These are phyloP conservation scores for Tetratostichococcus sp. DNA, from an alignment of 139 green algal species.

Conservation along the genomic window DNA sequence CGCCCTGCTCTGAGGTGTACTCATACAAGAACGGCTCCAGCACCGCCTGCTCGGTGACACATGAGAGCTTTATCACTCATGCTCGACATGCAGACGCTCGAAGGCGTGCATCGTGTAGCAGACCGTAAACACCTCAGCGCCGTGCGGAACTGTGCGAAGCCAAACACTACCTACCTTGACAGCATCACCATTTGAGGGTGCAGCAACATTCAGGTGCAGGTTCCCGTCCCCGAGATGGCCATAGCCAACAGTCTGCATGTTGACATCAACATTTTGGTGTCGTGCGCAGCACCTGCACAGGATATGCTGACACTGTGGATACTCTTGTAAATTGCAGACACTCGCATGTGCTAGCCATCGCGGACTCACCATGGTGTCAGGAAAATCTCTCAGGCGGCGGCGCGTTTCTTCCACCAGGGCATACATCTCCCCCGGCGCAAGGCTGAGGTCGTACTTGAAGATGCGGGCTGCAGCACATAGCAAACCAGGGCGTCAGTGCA, in stretches of 20 bases:
- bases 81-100: no score
- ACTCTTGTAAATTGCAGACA: not conserved
- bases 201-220: conserved; percentile 93
- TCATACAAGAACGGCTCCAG: conserved; percentile 95
- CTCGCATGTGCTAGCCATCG: not conserved
- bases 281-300: not conserved
- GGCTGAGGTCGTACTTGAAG: conserved; percentile 93
- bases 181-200: not conserved
- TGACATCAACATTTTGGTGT: no score
- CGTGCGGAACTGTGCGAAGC: no score
- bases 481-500: not conserved
- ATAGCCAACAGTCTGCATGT: conserved; percentile 74
- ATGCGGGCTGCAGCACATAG: conserved; percentile 46
- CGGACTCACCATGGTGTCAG: not conserved
- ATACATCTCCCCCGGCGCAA: conserved; percentile 64
- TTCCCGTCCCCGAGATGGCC: conserved; percentile 97
- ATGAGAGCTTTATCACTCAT: not conserved
- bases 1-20: conserved; percentile 53
- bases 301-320: not conserved
- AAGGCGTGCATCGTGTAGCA: no score
- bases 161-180: not conserved
- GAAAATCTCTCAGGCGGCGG: conserved; percentile 34
- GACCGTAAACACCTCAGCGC: no score
- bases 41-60: not conserved
- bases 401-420: conserved; percentile 73